Percentiles rank a stretch among this genome's conserved stretches.
phyloP scores from a whole-genome alignment of 1,284 basidiomycete genomes.

The Ceratobasidium sp. region DNA sequence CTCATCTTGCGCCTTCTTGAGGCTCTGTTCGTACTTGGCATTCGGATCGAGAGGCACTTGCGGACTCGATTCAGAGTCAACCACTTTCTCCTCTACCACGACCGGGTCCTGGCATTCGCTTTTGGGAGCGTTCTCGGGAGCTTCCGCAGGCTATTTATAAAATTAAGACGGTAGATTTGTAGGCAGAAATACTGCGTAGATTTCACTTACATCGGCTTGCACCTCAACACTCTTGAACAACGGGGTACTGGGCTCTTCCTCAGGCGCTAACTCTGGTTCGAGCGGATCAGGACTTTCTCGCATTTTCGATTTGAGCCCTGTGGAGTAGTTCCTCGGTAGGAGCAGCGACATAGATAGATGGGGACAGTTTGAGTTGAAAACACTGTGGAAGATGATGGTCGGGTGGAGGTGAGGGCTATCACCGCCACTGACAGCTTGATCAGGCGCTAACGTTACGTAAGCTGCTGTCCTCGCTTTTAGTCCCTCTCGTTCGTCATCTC shows the following conservation, averaged over 20 bases:
- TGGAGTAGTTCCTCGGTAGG: conserved; percentile 4
- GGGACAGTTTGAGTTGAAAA: too few relatives aligned
- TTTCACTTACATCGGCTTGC: neutral
- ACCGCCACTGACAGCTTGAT: too few relatives aligned
- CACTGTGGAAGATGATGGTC: too few relatives aligned
- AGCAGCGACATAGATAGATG: conserved; percentile 11
- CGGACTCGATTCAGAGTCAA: neutral
- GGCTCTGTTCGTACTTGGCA: neutral
- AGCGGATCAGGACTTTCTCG: neutral
- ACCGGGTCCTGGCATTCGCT: too few relatives aligned
- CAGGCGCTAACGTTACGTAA: too few relatives aligned
- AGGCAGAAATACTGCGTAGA: too few relatives aligned
- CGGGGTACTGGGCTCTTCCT: neutral
- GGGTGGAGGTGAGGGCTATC: too few relatives aligned
- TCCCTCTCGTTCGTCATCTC: too few relatives aligned
- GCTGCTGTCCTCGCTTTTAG: too few relatives aligned
- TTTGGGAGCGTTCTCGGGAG: too few relatives aligned
- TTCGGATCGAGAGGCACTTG: neutral
- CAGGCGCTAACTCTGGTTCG: neutral
- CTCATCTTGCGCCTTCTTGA: conserved; percentile 7
- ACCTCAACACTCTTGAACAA: neutral
- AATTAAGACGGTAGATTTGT: too few relatives aligned
- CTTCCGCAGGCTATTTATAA: too few relatives aligned
- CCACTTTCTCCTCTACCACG: neutral
- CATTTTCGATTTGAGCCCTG: neutral